phyloP scores from a whole-genome alignment of 495 filamentous ascomycete genomes.

The Tuber indicum region DNA sequence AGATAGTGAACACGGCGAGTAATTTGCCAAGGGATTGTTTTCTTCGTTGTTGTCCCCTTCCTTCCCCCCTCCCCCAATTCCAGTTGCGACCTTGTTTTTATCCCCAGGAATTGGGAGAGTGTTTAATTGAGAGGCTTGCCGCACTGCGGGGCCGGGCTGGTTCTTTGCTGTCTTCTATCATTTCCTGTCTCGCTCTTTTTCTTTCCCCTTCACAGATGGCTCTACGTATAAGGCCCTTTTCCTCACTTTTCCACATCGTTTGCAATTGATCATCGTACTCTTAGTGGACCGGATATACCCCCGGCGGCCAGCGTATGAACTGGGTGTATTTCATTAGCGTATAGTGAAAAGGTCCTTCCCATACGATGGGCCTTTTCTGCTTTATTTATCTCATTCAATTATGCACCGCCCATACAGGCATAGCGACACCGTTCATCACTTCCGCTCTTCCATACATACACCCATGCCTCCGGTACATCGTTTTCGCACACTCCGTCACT shows the following conservation, averaged over 20 bases:
- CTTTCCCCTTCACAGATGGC: conserved; percentile 10
- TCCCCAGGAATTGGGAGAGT: background rate
- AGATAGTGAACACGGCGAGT: background rate
- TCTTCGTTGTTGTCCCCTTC: conserved; percentile 6
- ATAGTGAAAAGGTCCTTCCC: background rate
- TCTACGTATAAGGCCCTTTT: conserved; percentile 12
- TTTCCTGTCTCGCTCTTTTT: conserved; percentile 14
- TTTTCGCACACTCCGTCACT: background rate
- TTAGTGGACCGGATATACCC: background rate
- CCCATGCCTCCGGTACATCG: background rate
- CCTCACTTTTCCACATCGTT: background rate
- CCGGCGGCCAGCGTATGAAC: background rate
- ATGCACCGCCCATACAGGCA: background rate
- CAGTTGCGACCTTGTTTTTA: background rate
- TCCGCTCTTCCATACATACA: background rate
- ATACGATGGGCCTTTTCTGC: background rate
- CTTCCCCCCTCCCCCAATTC: background rate
- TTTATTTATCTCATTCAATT: background rate
- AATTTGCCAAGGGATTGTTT: background rate
- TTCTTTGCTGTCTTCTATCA: conserved; percentile 10
- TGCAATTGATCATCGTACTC: background rate
- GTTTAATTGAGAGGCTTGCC: background rate
- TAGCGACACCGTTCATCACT: background rate
- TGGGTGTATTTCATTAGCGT: background rate
- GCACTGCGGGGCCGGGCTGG: background rate